Base-by-base conservation (phyloP, 805 yeast species). In the Myxozyma neglecta region DNA sequence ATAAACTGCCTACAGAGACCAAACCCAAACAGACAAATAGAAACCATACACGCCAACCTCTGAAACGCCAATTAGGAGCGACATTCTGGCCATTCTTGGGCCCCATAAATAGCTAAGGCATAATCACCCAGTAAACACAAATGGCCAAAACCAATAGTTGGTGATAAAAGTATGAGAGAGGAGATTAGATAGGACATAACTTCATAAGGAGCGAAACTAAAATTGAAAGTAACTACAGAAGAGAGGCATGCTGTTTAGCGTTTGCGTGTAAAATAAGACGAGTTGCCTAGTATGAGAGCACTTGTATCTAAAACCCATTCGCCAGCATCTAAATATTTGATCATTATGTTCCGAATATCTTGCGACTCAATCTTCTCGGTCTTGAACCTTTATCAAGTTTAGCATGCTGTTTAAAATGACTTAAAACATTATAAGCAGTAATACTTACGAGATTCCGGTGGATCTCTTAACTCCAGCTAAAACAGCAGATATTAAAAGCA, bases 381-480 rank as follows among this genome's bases (percentile, higher is more conserved):
- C 71, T 83, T 79, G 73, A 85, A 72, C 63, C 68, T 56, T 59
- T 46, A 50, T 11, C 11, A 20, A 18, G 2, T 1, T 11, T 7
- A 11, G 20, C 16, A 44, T 13, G 57, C 32, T 24, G 4, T 24
- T 9, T 16, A 29, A 53, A 35, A 7, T 36, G 5, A 37, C 24
- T n/a, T 9, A 36, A 39, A 1, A 5, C n/a, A 7, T 16, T 18
- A 20, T 4, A 42, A 42, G 13, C 37, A 16, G 29, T 16, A 1
- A 14, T 7, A 73, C 76, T 49, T 59, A 75, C 67, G 81, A 82
- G 51, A 86, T 78, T 0, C 97, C 97, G 0, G 97, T 88, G 64
- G 89, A 85, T 64, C 90, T 82, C 72, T 90, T 87, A 56, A 92
- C 81, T 2, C 96, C 96, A 0, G 97, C 97, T 48, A 93, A 77